Conservation (phyloP, 306 rosid species). For the Adenanthera pavonina region DNA sequence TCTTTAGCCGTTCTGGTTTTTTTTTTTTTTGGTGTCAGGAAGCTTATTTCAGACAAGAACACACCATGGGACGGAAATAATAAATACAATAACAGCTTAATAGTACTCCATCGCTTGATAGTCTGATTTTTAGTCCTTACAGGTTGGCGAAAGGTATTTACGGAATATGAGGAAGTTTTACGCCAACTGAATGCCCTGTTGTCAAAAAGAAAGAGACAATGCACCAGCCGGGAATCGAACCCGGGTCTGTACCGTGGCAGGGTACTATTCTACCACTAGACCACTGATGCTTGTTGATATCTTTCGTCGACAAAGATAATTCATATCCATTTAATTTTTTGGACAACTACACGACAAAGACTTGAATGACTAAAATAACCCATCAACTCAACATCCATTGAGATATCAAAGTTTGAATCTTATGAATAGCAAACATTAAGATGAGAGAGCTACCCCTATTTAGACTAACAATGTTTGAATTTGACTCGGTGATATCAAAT, state of each 20-base stretch:
- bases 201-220: not conserved
- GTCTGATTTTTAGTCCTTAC: not conserved
- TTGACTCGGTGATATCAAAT: too few relatives aligned
- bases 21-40: not conserved
- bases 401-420: too few relatives aligned
- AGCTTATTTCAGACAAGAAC: not conserved
- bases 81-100: not conserved
- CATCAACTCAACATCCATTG: too few relatives aligned
- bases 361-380: too few relatives aligned
- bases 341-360: too few relatives aligned
- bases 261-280: constrained; percentile 48
- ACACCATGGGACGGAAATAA: not conserved
- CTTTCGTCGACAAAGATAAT: too few relatives aligned
- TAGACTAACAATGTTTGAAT: too few relatives aligned
- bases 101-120: not conserved
- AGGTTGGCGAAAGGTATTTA: not conserved
- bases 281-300: constrained; percentile 34
- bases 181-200: too few relatives aligned
- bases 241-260: constrained; percentile 48
- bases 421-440: too few relatives aligned
- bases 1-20: not conserved
- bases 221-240: constrained; percentile 53
- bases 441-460: too few relatives aligned
- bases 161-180: not conserved
- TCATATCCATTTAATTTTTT: too few relatives aligned